Percentiles rank a stretch among this genome's conserved stretches.
phyloP scores from a whole-genome alignment of 345 rosid genomes.

The Camelina neglecta region DNA sequence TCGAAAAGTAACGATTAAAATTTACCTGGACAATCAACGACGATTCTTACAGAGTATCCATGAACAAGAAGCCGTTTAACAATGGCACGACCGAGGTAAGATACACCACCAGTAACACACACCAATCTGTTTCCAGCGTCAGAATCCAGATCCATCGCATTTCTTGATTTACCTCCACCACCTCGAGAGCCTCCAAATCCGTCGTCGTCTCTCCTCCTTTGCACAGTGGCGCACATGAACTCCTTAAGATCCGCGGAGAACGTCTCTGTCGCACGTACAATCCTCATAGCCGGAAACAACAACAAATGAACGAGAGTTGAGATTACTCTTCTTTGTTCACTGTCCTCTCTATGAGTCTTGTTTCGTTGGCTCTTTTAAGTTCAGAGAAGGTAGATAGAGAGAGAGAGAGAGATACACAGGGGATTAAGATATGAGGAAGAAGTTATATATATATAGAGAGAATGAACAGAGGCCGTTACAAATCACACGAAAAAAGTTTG shows the following conservation, averaged over 20 bases:
- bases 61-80: constrained; percentile 64
- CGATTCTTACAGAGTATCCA: constrained; percentile 72
- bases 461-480: constrained; percentile 35
- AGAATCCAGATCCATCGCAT: constrained; percentile 35
- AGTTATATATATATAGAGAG: constrained; percentile 9
- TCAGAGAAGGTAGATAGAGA: not conserved
- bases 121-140: constrained; percentile 52
- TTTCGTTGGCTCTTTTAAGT: not conserved
- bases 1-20: not conserved
- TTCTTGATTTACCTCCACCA: constrained; percentile 31
- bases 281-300: constrained; percentile 34
- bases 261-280: constrained; percentile 33
- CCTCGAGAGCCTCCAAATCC: constrained; percentile 25
- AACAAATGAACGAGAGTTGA: not conserved
- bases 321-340: not conserved
- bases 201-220: constrained; percentile 46
- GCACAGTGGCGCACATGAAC: constrained; percentile 45
- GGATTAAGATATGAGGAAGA: constrained; percentile 10
- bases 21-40: constrained; percentile 63
- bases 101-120: constrained; percentile 84
- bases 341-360: not conserved
- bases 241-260: constrained; percentile 39
- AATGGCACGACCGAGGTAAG: constrained; percentile 70
- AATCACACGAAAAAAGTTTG: not conserved
- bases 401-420: constrained; percentile 30